Evolutionary conservation across 2,329 filamentous ascomycete genomes (phyloP), one percentile per base, ranked within the genome.

Genomic region (Ascochyta clinopodiicola): DNA sequence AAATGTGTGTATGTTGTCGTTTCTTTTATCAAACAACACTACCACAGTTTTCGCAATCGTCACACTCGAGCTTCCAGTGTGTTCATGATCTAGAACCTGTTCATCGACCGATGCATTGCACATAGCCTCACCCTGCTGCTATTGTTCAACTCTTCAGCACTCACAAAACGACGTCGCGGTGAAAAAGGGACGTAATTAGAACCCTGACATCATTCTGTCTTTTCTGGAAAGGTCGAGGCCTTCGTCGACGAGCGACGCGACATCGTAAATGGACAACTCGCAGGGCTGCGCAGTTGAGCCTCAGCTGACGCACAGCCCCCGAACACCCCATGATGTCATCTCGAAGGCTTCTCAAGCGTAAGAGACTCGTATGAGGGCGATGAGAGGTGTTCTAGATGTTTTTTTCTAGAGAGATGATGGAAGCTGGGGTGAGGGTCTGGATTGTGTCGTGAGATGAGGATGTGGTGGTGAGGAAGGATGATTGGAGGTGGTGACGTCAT

Each of bases 241-340:
- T 15, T 19, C 22, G 9, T 24, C 4, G 2, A n/a, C 36, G 27
- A n/a, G 2, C n/a, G 25, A 43, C 37, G 44, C 51, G 31, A 47
- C 25, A 44, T 43, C 21, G 38, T 47, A 19, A 21, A 44, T 44
- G 17, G 32, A 42, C 25, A 6, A 34, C 4, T 27, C n/a, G 37
- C 47, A 44, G 38, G 32, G 51, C 38, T 47, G 44, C 43, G 34
- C 29, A n/a, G 44, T 24, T 44, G 24, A 45, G 51, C 44, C 38
- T 34, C 44, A 53, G 51, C 51, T 53, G 37, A 47, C 37, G 44
- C 51, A 47, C 44, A 53, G 51, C 51, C 51, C 50, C 44, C 17
- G 17, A 17, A 17, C 17, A 17, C 17, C 17, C 17, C 17, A 40
- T 53, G 51, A 53, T 46, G 39, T 53, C 51, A 53, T 37, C 10